Conservation (phyloP, 2,329 filamentous ascomycete species). For the Ustilaginoidea virens region DNA sequence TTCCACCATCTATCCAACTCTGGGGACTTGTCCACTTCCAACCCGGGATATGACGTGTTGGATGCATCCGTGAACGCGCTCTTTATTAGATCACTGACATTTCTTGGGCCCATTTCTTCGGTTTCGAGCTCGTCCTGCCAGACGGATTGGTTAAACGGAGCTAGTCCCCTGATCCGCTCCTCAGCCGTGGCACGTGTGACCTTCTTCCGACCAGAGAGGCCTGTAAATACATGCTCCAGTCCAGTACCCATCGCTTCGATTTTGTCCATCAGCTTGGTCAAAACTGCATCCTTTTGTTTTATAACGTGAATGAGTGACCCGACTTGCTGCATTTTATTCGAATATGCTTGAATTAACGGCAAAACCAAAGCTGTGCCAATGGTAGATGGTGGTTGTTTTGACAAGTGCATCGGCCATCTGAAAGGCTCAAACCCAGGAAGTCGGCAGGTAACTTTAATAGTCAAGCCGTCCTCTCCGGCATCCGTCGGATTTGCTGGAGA, state of each 20-base stretch:
- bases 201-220: conserved; percentile 31
- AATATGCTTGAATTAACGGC: conserved; percentile 33
- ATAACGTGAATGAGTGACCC: conserved; percentile 27
- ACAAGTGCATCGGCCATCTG: conserved; percentile 48
- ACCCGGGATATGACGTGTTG: conserved; percentile 11
- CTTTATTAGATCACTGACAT: conserved; percentile 21
- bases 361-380: conserved; percentile 34
- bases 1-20: conserved; percentile 35
- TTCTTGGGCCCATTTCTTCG: conserved; percentile 12
- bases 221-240: conserved; percentile 37
- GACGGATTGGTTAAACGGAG: conserved; percentile 25
- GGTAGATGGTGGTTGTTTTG: conserved; percentile 24
- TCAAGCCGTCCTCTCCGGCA: conserved; percentile 25
- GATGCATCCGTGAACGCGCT: conserved; percentile 30
- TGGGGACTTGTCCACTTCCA: conserved; percentile 17
- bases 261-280: conserved; percentile 36
- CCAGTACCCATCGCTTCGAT: conserved; percentile 34
- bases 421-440: conserved; percentile 51
- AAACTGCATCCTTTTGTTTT: conserved; percentile 34
- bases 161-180: conserved; percentile 34
- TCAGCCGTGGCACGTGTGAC: conserved; percentile 27
- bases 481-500: conserved; percentile 16
- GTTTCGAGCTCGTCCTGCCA: conserved; percentile 20
- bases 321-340: conserved; percentile 22
- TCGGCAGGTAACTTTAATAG: conserved; percentile 39